Percentiles rank a stretch among this genome's conserved stretches.
Evolutionary conservation across 495 filamentous ascomycete species (phyloP).

Genomic region (Penicillium cosmopolitanum): DNA sequence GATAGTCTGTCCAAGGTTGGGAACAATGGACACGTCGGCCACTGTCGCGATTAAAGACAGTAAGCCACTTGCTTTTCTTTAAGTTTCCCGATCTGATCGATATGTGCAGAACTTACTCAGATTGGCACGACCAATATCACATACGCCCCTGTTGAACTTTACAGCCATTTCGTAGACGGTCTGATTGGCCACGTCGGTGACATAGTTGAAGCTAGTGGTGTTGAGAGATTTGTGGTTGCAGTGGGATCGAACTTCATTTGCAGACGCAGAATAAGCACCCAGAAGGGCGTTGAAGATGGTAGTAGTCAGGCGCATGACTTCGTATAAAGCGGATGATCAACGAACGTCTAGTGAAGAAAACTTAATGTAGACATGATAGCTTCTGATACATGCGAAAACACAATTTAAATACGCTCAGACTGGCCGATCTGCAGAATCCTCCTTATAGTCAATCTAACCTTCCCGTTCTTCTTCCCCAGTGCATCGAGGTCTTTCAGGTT

Average conservation of each 20-base stretch:
- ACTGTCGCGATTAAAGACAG: conserved; percentile 1
- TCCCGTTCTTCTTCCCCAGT: too few species aligned
- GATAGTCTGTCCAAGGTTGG: conserved; percentile 11
- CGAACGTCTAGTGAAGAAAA: background rate
- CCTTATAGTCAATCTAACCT: too few species aligned
- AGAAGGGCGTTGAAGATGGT: background rate
- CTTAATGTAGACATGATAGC: too few species aligned
- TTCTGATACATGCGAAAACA: too few species aligned
- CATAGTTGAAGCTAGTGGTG: conserved; percentile 13
- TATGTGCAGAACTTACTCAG: conserved; percentile 3
- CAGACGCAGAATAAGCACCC: background rate
- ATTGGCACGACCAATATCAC: conserved; percentile 23
- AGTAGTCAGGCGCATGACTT: background rate
- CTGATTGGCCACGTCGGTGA: conserved; percentile 5
- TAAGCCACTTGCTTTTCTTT: background rate
- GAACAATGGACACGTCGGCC: conserved; percentile 20
- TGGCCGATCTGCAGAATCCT: too few species aligned
- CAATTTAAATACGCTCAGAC: too few species aligned
- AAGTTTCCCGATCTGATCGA: background rate
- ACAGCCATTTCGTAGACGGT: conserved; percentile 18
- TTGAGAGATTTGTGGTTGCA: conserved; percentile 19
- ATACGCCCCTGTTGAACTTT: conserved; percentile 17
- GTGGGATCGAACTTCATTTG: background rate
- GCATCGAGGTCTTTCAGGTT: too few species aligned
- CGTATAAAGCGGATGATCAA: background rate